Base-by-base conservation (phyloP, 108 stramenopile genomes). In the Licmophora abbreviata region DNA sequence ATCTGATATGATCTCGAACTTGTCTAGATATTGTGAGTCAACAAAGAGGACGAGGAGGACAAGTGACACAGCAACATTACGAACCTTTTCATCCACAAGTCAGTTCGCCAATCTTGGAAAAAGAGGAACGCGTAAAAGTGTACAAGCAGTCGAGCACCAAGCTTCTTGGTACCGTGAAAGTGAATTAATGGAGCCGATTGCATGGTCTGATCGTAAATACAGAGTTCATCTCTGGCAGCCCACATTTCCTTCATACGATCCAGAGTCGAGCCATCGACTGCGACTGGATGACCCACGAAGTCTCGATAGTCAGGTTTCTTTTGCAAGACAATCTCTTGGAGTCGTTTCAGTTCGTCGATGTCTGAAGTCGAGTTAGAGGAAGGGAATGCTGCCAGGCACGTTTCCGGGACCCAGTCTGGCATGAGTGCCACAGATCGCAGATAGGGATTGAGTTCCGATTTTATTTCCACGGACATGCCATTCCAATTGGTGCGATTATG, bases 121-220 rank as follows among this genome's bases (percentile, higher is more conserved):
- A 89, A 93, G n/a, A 88, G 59, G 41, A 92, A 92, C 4, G 85
- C 78, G 58, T 95, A 95, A 69, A 93, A 93, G 49, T 95, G 94
- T 0, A 85, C 85, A 36, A 95, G 49, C 48, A 93, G 52, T 25
- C 92, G 64, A 20, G 70, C 60, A n/a, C 80, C 63, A 20, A 33
- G 40, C 5, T 37, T 30, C 51, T 59, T 56, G 46, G 37, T 74
- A 67, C 17, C 83, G 58, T 63, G 59, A 28, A 88, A 81, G 70
- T 95, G 91, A 8, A 91, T 38, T 21, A 88, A 60, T 25, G 54
- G 68, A 4, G 57, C 77, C 3, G 73, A 41, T 58, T 92, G 86
- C 61, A 87, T 51, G 33, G 61, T 47, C 50, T 72, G 21, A 46
- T 86, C 61, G 50, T 92, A 91, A 18, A 89, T 58, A 45, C 85